These are phyloP conservation scores for Tetradesmus lagerheimii DNA, from an alignment of 139 green algal species.

Conservation along the genomic window DNA sequence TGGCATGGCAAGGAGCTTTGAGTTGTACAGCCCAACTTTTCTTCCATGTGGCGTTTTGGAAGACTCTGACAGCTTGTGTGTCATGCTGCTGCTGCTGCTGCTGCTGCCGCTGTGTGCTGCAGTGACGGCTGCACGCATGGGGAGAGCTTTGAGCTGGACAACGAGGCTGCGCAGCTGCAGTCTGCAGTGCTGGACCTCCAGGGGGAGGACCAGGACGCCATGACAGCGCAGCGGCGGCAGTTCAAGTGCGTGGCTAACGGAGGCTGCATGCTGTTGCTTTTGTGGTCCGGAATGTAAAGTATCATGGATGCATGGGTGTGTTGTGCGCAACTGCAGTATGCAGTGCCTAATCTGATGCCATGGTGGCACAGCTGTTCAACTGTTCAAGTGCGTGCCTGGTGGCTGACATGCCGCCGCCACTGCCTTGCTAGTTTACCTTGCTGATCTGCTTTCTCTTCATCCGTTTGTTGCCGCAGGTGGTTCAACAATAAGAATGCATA, in stretches of 20 bases:
- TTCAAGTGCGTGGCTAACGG: conserved; percentile 51
- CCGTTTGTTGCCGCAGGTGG: conserved; percentile 19
- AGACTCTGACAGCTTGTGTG: no score
- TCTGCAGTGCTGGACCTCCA: conserved; percentile 84
- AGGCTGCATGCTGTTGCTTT: not conserved
- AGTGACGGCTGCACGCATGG: conserved; percentile 49
- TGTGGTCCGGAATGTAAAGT: no score
- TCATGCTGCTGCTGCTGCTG: not conserved
- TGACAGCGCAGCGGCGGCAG: conserved; percentile 60
- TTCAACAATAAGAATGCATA: conserved; percentile 33
- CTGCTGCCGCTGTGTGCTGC: not conserved
- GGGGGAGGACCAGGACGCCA: conserved; percentile 77
- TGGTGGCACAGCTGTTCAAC: no score
- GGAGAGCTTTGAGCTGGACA: conserved; percentile 61
- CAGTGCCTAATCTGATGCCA: no score
- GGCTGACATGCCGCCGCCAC: no score
- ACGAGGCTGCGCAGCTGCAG: conserved; percentile 59
- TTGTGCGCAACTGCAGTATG: no score
- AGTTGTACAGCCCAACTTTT: no score
- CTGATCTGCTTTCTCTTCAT: no score
- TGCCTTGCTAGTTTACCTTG: no score
- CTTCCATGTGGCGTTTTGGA: no score
- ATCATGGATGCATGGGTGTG: no score
- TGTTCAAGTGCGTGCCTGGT: not conserved
- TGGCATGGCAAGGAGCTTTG: no score